A percentile compares a stretch with the other conserved stretches of the same genome.
Conservation (phyloP, 352 stramenopile species). For the Bremia lactucae region DNA sequence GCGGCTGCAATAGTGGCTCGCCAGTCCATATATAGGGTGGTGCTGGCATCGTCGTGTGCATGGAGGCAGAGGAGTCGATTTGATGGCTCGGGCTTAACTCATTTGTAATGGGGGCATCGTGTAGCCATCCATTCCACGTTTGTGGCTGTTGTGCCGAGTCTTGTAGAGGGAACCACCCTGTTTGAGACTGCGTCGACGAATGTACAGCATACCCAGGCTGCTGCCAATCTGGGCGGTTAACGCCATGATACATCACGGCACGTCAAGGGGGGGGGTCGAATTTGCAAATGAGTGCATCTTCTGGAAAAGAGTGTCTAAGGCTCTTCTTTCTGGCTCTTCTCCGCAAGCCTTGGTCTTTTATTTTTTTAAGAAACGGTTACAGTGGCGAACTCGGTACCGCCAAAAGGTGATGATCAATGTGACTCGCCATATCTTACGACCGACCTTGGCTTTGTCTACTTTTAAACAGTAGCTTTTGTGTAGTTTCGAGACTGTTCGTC, state of each 20-base stretch:
- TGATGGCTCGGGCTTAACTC: constrained; percentile 1
- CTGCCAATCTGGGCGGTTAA: constrained; percentile 7
- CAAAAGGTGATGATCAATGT: too few relatives aligned
- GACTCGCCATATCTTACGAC: too few relatives aligned
- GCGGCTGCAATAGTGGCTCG: constrained; percentile 3
- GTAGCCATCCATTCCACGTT: constrained; percentile 2
- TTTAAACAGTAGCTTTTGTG: too few relatives aligned
- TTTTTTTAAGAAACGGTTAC: too few relatives aligned
- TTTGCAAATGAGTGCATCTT: constrained; percentile 19
- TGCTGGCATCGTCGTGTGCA: constrained; percentile 6
- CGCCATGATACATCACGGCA: constrained; percentile 8
- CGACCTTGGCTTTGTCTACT: too few relatives aligned
- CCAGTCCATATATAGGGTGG: constrained; percentile 13
- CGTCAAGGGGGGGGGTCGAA: constrained; percentile 7
- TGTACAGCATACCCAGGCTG: constrained; percentile 3
- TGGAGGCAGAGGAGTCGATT: constrained; percentile 6
- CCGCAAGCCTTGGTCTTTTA: constrained; percentile 5
- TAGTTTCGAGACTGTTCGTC: too few relatives aligned
- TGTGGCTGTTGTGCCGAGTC: constrained; percentile 6
- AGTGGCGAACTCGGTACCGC: too few relatives aligned
- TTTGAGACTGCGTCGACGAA: constrained; percentile 21
- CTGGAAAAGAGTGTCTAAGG: too few relatives aligned
- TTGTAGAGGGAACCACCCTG: constrained; percentile 48
- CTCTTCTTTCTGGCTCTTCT: too few relatives aligned
- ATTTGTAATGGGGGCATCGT: constrained; percentile 1